Conservation (phyloP, 2,329 filamentous ascomycete genomes). For the Colletotrichum aenigma region DNA sequence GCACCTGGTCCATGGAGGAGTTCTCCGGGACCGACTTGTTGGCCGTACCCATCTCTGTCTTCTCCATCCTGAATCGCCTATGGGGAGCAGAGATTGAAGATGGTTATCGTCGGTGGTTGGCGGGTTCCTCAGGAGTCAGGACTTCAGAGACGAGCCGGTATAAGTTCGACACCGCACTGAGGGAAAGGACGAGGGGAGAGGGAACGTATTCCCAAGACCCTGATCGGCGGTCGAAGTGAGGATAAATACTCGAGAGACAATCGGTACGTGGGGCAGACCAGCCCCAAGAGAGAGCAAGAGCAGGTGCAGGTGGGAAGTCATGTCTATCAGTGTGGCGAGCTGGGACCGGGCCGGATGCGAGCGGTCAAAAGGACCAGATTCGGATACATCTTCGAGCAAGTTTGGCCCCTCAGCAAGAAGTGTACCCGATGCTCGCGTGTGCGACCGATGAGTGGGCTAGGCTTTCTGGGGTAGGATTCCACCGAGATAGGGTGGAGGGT, state of each 20-base stretch:
- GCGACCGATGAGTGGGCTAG: neutral
- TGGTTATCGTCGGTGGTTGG: too few relatives aligned
- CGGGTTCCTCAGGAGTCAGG: too few relatives aligned
- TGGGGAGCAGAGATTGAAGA: too few relatives aligned
- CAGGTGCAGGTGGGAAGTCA: neutral
- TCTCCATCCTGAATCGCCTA: neutral
- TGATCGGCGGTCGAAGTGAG: too few relatives aligned
- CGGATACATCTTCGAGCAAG: neutral
- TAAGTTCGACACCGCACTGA: too few relatives aligned
- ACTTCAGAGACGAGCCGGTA: too few relatives aligned
- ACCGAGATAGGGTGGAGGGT: slow-evolving; percentile 15
- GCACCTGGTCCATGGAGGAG: slow-evolving; percentile 19
- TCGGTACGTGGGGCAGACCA: too few relatives aligned
- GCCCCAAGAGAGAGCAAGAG: too few relatives aligned
- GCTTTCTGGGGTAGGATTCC: neutral
- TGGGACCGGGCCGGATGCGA: neutral
- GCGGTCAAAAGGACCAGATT: neutral
- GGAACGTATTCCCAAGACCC: too few relatives aligned
- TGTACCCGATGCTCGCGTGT: neutral
- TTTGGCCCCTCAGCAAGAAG: neutral
- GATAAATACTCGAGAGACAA: slow-evolving; percentile 1
- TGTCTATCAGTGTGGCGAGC: slow-evolving; percentile 19
- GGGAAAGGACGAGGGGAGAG: too few relatives aligned
- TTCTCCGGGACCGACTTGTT: slow-evolving; percentile 21
- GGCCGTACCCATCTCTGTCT: slow-evolving; percentile 12